These are phyloP conservation scores for Hysterium pulicare DNA, from an alignment of 2,329 filamentous ascomycete species.

Conservation along the genomic window DNA sequence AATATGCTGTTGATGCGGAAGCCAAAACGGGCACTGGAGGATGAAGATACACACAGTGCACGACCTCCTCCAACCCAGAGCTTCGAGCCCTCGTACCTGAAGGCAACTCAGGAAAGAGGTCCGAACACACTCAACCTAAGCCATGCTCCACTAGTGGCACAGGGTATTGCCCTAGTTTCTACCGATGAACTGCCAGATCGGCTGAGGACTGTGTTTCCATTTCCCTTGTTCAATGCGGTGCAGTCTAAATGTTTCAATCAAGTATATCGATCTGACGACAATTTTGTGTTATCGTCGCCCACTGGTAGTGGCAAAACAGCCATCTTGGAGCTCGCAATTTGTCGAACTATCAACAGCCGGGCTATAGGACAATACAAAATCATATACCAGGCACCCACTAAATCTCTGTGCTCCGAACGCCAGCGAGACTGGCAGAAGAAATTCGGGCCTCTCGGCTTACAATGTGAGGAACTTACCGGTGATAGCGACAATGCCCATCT, in stretches of 20 bases:
- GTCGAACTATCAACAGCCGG: slow-evolving; percentile 60
- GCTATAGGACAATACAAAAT: slow-evolving; percentile 68
- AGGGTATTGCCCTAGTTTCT: slow-evolving; percentile 60
- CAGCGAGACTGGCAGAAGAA: slow-evolving; percentile 74
- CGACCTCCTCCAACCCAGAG: background rate
- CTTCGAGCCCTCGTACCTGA: background rate
- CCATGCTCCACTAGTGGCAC: slow-evolving; percentile 45
- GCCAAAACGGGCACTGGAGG: slow-evolving; percentile 14
- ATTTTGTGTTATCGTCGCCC: slow-evolving; percentile 75
- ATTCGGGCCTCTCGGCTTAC: slow-evolving; percentile 64
- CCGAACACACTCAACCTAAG: slow-evolving; percentile 5
- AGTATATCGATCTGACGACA: slow-evolving; percentile 67
- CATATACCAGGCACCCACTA: slow-evolving; percentile 81
- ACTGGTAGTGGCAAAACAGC: slow-evolving; percentile 85
- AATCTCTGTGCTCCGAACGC: slow-evolving; percentile 75
- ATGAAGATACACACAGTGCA: background rate
- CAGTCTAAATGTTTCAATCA: slow-evolving; percentile 74
- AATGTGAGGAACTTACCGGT: slow-evolving; percentile 75
- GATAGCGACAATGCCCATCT: slow-evolving; percentile 70
- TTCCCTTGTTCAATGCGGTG: slow-evolving; percentile 73
- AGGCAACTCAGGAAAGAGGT: background rate
- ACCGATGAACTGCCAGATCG: slow-evolving; percentile 64
- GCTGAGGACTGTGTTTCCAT: slow-evolving; percentile 68
- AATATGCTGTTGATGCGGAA: background rate
- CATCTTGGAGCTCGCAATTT: slow-evolving; percentile 78